phyloP scores from a whole-genome alignment of 2,329 filamentous ascomycete species.

The Ophiocordyceps sinensis region DNA sequence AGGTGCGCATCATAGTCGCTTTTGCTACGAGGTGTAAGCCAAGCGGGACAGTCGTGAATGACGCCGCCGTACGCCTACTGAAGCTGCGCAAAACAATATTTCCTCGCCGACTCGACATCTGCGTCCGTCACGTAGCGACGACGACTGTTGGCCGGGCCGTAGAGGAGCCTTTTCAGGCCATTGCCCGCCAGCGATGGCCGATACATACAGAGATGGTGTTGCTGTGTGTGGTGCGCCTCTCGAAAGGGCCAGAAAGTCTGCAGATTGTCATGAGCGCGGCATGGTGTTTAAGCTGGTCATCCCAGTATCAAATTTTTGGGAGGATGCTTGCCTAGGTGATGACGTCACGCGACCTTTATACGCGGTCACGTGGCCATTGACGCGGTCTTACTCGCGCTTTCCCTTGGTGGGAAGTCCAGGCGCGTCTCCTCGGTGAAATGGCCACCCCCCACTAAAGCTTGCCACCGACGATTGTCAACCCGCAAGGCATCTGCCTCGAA shows the following conservation, averaged over 20 bases:
- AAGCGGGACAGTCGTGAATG: not conserved
- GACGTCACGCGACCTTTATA: constrained; percentile 11
- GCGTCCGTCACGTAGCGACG: constrained; percentile 33
- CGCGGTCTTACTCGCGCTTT: constrained; percentile 18
- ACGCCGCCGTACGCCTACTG: constrained; percentile 19
- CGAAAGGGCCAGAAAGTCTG: not conserved
- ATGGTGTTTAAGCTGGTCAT: constrained; percentile 5
- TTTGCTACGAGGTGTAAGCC: constrained; percentile 36
- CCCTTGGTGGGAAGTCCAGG: constrained; percentile 4
- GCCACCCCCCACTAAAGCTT: too few relatives aligned
- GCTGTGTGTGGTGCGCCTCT: not conserved
- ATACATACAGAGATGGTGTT: constrained; percentile 19
- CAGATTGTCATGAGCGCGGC: constrained; percentile 1
- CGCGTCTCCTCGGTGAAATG: constrained; percentile 23
- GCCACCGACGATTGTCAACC: too few relatives aligned
- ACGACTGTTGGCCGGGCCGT: constrained; percentile 16
- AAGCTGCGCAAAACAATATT: constrained; percentile 39
- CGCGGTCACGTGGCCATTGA: constrained; percentile 26
- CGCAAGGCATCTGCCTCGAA: not conserved
- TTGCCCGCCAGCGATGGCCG: constrained; percentile 19
- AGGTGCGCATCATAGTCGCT: constrained; percentile 84
- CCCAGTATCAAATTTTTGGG: constrained; percentile 1
- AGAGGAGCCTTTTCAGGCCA: constrained; percentile 22
- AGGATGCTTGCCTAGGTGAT: constrained; percentile 1
- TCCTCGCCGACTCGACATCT: constrained; percentile 36